These are phyloP conservation scores for Amylocystis lapponica DNA, from an alignment of 768 basidiomycete species.

Conservation along the genomic window DNA sequence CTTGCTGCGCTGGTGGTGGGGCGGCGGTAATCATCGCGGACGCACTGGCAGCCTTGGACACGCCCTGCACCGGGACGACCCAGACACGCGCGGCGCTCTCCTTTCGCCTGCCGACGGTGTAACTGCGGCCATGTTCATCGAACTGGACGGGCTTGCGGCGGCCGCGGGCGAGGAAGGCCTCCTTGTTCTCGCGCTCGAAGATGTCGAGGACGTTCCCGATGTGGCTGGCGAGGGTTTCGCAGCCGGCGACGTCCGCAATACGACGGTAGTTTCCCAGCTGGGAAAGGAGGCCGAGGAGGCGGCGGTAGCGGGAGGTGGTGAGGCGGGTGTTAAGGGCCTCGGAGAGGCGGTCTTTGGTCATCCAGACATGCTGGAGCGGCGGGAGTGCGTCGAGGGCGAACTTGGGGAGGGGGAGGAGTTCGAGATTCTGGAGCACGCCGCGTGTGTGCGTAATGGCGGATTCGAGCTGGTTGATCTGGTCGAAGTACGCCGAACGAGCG, in stretches of 20 bases:
- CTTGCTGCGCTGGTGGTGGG: slow-evolving; percentile 5
- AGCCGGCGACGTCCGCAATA: slow-evolving; percentile 55
- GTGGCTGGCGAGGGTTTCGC: slow-evolving; percentile 45
- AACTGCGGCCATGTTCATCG: slow-evolving; percentile 79
- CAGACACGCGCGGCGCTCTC: slow-evolving; percentile 88
- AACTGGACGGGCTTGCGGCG: slow-evolving; percentile 53
- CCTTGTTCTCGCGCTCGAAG: slow-evolving; percentile 59
- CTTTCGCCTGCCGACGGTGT: slow-evolving; percentile 83
- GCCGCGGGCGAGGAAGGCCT: slow-evolving; percentile 40
- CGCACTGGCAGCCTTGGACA: neutral
- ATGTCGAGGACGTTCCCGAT: slow-evolving; percentile 49
- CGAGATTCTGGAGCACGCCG: slow-evolving; percentile 51
- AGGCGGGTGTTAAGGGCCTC: slow-evolving; percentile 52
- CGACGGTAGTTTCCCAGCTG: slow-evolving; percentile 59
- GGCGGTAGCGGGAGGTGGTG: slow-evolving; percentile 65
- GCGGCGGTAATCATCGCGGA: slow-evolving; percentile 1
- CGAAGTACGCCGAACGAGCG: slow-evolving; percentile 67
- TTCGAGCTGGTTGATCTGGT: slow-evolving; percentile 64
- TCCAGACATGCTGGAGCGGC: slow-evolving; percentile 62
- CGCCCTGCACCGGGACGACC: slow-evolving; percentile 70
- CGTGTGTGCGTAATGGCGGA: slow-evolving; percentile 53
- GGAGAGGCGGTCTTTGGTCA: slow-evolving; percentile 53
- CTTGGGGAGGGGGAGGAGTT: slow-evolving; percentile 75
- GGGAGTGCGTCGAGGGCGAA: slow-evolving; percentile 58
- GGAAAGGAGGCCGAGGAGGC: slow-evolving; percentile 53